These are phyloP conservation scores for Diaporthe australafricana DNA, from an alignment of 2,329 filamentous ascomycete genomes.

Conservation along the genomic window DNA sequence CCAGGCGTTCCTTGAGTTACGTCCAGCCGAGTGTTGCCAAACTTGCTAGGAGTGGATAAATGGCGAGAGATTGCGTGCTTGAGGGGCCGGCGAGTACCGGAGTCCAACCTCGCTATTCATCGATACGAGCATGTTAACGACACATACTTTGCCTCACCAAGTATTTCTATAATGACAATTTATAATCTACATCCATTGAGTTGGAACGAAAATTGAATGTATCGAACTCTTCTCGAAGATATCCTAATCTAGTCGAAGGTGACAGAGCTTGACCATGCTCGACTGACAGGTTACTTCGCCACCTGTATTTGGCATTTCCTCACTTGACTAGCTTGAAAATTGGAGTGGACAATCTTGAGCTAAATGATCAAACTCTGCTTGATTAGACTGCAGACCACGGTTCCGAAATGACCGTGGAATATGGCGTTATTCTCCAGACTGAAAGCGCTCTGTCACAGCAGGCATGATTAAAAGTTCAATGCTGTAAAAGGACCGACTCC, in stretches of 20 bases:
- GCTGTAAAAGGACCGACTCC: not conserved
- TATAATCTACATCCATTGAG: not conserved
- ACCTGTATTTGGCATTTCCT: not conserved
- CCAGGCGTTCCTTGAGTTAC: not conserved
- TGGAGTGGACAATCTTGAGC: not conserved
- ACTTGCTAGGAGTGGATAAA: not conserved
- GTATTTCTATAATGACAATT: no score
- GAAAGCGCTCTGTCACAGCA: not conserved
- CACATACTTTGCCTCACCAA: not conserved
- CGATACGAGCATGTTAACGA: not conserved
- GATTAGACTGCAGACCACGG: no score
- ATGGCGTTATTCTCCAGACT: not conserved
- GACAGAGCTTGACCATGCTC: not conserved
- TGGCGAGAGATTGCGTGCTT: conserved; percentile 26
- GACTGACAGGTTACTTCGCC: not conserved
- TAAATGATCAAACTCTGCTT: not conserved
- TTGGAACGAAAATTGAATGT: no score
- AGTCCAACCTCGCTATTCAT: not conserved
- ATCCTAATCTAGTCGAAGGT: not conserved
- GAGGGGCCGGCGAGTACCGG: conserved; percentile 24
- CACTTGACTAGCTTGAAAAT: not conserved
- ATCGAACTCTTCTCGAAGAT: no score
- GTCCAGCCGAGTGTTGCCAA: not conserved
- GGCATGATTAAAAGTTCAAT: not conserved
- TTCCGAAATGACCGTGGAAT: not conserved